A percentile compares a stretch with the other conserved stretches of the same genome.
These are phyloP conservation scores for Boletus semigastroideus DNA, from an alignment of 1,284 basidiomycete species.

Conservation along the genomic window DNA sequence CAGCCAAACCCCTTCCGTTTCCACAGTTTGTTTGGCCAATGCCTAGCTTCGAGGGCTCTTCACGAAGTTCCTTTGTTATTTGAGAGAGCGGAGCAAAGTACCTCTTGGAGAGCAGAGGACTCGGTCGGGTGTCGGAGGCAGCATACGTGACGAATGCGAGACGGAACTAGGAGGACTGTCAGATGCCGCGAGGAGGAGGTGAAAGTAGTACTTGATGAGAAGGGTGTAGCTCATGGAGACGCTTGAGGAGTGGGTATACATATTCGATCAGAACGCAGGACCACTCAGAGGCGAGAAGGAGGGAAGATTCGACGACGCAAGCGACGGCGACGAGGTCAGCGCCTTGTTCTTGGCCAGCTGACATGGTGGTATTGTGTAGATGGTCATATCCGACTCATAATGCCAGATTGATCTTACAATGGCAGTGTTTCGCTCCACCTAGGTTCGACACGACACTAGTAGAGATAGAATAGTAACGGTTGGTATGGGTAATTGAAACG, in stretches of 20 bases:
- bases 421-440: conserved; percentile 1
- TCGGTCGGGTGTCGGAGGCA: conserved; percentile 48
- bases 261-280: conserved; percentile 46
- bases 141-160: conserved; percentile 59
- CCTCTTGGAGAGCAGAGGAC: conserved; percentile 53
- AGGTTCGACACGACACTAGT: conserved; percentile 2
- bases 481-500: conserved; percentile 7
- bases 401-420: background rate
- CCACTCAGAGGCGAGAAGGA: conserved; percentile 57
- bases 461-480: conserved; percentile 13
- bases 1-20: conserved; percentile 57
- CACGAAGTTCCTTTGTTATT: conserved; percentile 47
- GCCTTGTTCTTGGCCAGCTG: conserved; percentile 14
- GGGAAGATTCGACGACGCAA: conserved; percentile 64
- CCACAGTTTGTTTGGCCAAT: conserved; percentile 56
- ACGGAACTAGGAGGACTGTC: conserved; percentile 41
- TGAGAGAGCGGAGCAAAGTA: conserved; percentile 49
- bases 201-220: conserved; percentile 28
- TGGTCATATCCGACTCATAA: too few species aligned
- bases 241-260: conserved; percentile 50
- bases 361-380: conserved; percentile 19
- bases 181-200: conserved; percentile 1
- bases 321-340: conserved; percentile 48
- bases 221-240: conserved; percentile 47
- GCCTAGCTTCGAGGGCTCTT: conserved; percentile 49